A percentile compares a stretch with the other conserved stretches of the same genome.
Conservation (phyloP, 192 early-diverging fungal genomes). For the Endogone sp. region DNA sequence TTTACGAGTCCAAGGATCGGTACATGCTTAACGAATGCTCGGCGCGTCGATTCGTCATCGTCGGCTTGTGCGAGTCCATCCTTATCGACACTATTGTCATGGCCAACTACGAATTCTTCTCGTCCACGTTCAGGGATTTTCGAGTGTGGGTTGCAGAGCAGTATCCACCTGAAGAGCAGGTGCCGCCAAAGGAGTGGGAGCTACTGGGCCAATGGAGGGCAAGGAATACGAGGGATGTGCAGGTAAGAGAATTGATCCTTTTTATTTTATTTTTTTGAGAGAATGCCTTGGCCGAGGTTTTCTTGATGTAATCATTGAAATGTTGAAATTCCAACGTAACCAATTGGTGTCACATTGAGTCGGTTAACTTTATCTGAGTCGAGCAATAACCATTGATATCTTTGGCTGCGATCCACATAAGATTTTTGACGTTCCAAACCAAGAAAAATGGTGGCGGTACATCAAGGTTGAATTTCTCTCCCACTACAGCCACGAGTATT, state of each 20-base stretch:
- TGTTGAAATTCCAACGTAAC: too few relatives aligned
- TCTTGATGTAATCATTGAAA: too few relatives aligned
- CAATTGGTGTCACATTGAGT: too few relatives aligned
- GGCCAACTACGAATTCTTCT: slow-evolving; percentile 97
- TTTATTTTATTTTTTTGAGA: too few relatives aligned
- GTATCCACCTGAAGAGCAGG: slow-evolving; percentile 70
- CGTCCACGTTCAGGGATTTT: slow-evolving; percentile 88
- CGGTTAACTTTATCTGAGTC: too few relatives aligned
- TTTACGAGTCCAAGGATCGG: slow-evolving; percentile 88
- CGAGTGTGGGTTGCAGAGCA: slow-evolving; percentile 69
- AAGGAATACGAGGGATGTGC: slow-evolving; percentile 79
- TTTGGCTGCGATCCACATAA: too few relatives aligned
- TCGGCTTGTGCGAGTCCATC: slow-evolving; percentile 94
- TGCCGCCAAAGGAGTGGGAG: slow-evolving; percentile 63
- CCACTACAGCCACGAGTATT: slow-evolving; percentile 89
- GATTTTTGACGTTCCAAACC: slow-evolving; percentile 77
- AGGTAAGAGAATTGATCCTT: slow-evolving; percentile 66
- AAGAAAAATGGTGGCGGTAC: slow-evolving; percentile 78
- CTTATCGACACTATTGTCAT: slow-evolving; percentile 85
- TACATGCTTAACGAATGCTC: slow-evolving; percentile 95
- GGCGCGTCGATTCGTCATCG: slow-evolving; percentile 78
- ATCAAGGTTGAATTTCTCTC: slow-evolving; percentile 83
- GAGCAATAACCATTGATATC: too few relatives aligned
- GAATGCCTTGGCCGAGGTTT: too few relatives aligned
- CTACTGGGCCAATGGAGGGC: slow-evolving; percentile 81